Conservation (phyloP, 148 eudicot species). For the Drosera capensis region DNA sequence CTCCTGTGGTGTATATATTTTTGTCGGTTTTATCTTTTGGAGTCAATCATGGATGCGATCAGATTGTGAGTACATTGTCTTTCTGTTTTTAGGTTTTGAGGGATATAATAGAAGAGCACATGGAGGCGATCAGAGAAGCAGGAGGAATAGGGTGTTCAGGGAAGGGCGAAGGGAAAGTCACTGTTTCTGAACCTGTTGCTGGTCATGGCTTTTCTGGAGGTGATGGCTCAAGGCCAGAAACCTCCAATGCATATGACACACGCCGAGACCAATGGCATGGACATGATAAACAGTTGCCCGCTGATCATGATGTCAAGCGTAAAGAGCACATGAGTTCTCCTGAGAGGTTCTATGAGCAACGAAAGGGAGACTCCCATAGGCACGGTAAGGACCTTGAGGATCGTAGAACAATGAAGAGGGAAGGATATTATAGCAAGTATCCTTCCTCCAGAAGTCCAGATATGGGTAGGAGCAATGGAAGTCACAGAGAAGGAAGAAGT, state of each 20-base stretch:
- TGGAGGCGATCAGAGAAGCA: slow-evolving; percentile 64
- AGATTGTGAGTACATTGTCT: not conserved
- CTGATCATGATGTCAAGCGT: slow-evolving; percentile 12
- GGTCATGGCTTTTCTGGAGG: slow-evolving; percentile 11
- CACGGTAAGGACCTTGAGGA: slow-evolving; percentile 16
- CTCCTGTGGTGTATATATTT: not conserved
- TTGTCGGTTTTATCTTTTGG: slow-evolving; percentile 1
- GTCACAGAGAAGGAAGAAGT: slow-evolving; percentile 11
- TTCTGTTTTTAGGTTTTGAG: slow-evolving; percentile 46
- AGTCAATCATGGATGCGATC: not conserved
- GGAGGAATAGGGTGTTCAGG: slow-evolving; percentile 41
- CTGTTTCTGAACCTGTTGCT: slow-evolving; percentile 18
- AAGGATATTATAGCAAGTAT: slow-evolving; percentile 3
- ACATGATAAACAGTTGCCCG: slow-evolving; percentile 10
- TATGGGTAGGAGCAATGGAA: slow-evolving; percentile 14
- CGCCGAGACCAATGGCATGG: slow-evolving; percentile 13
- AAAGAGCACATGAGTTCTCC: slow-evolving; percentile 9
- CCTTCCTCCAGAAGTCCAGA: slow-evolving; percentile 11
- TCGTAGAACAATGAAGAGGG: slow-evolving; percentile 3
- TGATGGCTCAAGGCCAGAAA: slow-evolving; percentile 9
- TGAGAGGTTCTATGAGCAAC: slow-evolving; percentile 10
- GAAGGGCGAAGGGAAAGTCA: slow-evolving; percentile 17
- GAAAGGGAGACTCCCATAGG: slow-evolving; percentile 14
- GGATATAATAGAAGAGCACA: slow-evolving; percentile 79
- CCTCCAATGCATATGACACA: slow-evolving; percentile 8